Evolutionary conservation across 192 early-diverging fungal genomes (phyloP).

Genomic region (Diversispora eburnea): DNA sequence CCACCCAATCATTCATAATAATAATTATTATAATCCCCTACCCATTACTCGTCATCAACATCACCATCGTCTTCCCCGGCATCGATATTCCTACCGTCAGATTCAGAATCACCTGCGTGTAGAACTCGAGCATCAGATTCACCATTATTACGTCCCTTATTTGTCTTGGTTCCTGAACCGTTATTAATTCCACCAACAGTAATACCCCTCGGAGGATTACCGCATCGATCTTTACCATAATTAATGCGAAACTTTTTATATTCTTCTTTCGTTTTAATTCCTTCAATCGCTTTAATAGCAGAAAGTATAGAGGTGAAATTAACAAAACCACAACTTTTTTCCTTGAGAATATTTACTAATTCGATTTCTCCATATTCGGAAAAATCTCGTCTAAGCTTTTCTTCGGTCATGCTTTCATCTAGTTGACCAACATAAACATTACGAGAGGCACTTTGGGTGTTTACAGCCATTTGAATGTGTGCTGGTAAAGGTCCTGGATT

Average conservation of each 20-base stretch:
- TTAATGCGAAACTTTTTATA: conserved; percentile 62
- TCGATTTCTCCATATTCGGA: conserved; percentile 84
- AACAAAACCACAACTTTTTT: conserved; percentile 85
- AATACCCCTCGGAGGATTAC: conserved; percentile 55
- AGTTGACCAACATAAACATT: conserved; percentile 81
- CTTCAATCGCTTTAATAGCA: conserved; percentile 78
- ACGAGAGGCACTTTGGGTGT: conserved; percentile 54
- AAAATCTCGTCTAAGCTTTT: conserved; percentile 73
- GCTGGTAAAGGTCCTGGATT: conserved; percentile 52
- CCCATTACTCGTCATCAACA: conserved; percentile 20
- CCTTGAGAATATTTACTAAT: conserved; percentile 73
- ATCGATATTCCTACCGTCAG: conserved; percentile 19
- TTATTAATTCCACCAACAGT: not conserved
- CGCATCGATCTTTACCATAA: conserved; percentile 90
- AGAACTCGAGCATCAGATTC: conserved; percentile 29
- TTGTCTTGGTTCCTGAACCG: not conserved
- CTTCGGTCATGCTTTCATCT: conserved; percentile 60
- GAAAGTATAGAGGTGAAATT: conserved; percentile 74
- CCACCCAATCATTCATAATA: not conserved
- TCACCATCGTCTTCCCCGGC: conserved; percentile 16
- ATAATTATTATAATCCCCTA: not conserved
- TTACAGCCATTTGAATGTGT: conserved; percentile 33
- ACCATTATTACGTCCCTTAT: conserved; percentile 26
- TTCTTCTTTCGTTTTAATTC: conserved; percentile 55
- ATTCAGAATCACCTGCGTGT: conserved; percentile 24